Conservation (phyloP, 208 protist species). For the Acanthamoeba triangularis region DNA sequence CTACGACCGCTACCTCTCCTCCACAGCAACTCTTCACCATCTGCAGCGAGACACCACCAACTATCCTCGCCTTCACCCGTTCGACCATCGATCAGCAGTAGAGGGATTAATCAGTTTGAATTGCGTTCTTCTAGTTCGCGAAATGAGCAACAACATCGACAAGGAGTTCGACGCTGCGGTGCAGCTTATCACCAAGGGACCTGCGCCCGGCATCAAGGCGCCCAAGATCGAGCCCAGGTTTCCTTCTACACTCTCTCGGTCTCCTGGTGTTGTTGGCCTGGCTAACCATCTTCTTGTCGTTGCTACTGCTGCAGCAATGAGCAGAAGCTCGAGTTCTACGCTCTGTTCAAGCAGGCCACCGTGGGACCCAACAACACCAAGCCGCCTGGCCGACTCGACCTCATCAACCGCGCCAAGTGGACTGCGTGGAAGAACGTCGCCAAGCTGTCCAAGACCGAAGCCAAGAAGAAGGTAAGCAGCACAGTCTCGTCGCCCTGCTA, state of each 20-base stretch:
- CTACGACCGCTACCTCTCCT: conserved; percentile 49
- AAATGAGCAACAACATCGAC: conserved; percentile 54
- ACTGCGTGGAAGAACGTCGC: conserved; percentile 57
- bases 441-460: conserved; percentile 61
- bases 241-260: not conserved
- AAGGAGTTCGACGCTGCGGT: conserved; percentile 73
- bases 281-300: not conserved
- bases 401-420: conserved; percentile 93
- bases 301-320: conserved; percentile 84
- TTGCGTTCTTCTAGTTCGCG: conserved; percentile 26
- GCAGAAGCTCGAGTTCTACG: conserved; percentile 96
- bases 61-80: not conserved
- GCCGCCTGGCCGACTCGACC: conserved; percentile 29
- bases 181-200: conserved; percentile 63
- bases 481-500: not conserved
- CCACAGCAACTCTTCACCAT: conserved; percentile 1
- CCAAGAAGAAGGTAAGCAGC: conserved; percentile 61
- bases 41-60: conserved; percentile 2
- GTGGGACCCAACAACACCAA: conserved; percentile 93
- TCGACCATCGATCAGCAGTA: conserved; percentile 30
- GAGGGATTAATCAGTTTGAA: conserved; percentile 70
- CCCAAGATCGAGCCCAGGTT: conserved; percentile 40
- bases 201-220: conserved; percentile 58
- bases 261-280: not conserved
- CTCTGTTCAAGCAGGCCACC: conserved; percentile 98